phyloP scores from a whole-genome alignment of 192 early-diverging fungal genomes.

The Backusella australiensis region DNA sequence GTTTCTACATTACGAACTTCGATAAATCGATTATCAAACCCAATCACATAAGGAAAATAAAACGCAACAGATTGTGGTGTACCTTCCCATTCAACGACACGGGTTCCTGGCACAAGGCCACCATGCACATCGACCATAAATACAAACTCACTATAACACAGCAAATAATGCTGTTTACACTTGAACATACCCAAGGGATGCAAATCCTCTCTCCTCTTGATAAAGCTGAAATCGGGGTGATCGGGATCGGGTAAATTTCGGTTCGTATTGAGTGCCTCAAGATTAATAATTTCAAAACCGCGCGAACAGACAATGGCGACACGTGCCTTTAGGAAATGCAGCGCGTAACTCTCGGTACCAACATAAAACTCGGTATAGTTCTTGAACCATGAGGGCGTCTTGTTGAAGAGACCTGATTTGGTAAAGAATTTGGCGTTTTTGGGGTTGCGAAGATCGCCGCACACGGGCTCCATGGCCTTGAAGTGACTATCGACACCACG shows the following conservation, averaged over 20 bases:
- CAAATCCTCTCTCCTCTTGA: conserved; percentile 70
- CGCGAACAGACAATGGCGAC: conserved; percentile 86
- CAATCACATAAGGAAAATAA: conserved; percentile 83
- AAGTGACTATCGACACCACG: conserved; percentile 25
- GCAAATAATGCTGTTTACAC: conserved; percentile 70
- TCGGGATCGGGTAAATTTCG: conserved; percentile 75
- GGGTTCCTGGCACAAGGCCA: background rate
- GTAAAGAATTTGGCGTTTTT: conserved; percentile 29
- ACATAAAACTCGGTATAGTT: conserved; percentile 80
- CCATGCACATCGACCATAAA: conserved; percentile 80
- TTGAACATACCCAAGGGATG: conserved; percentile 83
- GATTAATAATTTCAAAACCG: conserved; percentile 92
- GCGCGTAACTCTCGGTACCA: conserved; percentile 78
- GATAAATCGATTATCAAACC: conserved; percentile 87
- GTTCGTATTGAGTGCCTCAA: conserved; percentile 80
- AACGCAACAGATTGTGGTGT: conserved; percentile 78
- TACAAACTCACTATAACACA: conserved; percentile 88
- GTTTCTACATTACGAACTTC: conserved; percentile 86
- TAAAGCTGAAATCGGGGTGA: conserved; percentile 77
- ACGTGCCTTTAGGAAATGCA: conserved; percentile 82
- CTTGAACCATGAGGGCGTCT: conserved; percentile 29
- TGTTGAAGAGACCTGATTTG: conserved; percentile 24
- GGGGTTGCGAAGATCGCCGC: conserved; percentile 32
- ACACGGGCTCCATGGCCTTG: conserved; percentile 30
- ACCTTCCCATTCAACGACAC: conserved; percentile 84